Evolutionary conservation across 495 filamentous ascomycete genomes (phyloP).

Genomic region (Tuber magnatum): DNA sequence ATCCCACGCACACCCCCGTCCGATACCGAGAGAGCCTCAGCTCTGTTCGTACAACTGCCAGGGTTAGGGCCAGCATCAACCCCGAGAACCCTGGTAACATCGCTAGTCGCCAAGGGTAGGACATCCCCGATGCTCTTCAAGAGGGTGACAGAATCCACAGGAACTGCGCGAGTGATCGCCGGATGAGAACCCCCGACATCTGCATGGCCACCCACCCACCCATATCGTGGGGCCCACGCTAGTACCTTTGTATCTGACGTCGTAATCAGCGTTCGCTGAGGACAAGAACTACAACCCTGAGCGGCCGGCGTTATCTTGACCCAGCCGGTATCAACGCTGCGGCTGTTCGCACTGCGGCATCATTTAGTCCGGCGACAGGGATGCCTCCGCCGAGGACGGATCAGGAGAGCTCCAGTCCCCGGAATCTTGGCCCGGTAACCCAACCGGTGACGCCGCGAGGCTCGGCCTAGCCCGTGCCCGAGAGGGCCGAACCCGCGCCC

Average conservation of each 20-base stretch:
- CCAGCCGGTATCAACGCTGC: conserved; percentile 72
- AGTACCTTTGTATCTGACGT: conserved; percentile 48
- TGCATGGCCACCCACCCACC: conserved; percentile 52
- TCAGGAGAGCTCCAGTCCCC: conserved; percentile 62
- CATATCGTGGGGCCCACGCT: conserved; percentile 34
- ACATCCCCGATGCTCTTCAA: conserved; percentile 72
- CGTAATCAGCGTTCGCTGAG: conserved; percentile 47
- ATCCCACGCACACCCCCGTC: conserved; percentile 49
- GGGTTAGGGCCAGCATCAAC: conserved; percentile 71
- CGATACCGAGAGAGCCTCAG: conserved; percentile 54
- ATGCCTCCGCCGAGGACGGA: conserved; percentile 63
- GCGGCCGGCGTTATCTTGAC: conserved; percentile 62
- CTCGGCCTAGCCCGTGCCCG: conserved; percentile 75
- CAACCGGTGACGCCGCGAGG: conserved; percentile 54
- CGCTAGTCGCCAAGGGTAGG: conserved; percentile 70
- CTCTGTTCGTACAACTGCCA: conserved; percentile 50
- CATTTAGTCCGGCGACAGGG: conserved; percentile 63
- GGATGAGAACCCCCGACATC: conserved; percentile 75
- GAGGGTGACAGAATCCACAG: conserved; percentile 65
- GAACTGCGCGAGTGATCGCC: conserved; percentile 63
- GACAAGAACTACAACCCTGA: conserved; percentile 64
- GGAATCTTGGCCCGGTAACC: conserved; percentile 55
- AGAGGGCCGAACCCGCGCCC: conserved; percentile 62
- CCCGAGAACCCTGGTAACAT: conserved; percentile 69
- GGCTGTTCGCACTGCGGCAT: conserved; percentile 60